These are phyloP conservation scores for Phytophthora uliginosa DNA, from an alignment of 352 stramenopile species.

Conservation along the genomic window DNA sequence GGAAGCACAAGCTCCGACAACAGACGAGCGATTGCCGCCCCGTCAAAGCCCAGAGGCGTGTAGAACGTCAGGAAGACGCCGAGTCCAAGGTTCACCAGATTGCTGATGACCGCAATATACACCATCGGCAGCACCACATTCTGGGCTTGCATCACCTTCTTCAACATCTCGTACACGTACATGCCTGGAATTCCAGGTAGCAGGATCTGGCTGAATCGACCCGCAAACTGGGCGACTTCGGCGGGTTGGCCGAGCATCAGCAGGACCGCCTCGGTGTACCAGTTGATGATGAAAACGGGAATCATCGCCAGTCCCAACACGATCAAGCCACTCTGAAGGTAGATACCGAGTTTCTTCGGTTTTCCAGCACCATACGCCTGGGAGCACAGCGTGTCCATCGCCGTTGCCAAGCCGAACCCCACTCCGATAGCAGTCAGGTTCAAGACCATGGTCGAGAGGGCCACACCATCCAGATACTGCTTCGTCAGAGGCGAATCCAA, in stretches of 20 bases:
- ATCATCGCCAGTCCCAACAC: slow-evolving; percentile 69
- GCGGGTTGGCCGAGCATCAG: slow-evolving; percentile 69
- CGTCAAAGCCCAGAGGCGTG: slow-evolving; percentile 81
- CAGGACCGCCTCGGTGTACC: slow-evolving; percentile 75
- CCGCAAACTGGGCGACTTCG: slow-evolving; percentile 72
- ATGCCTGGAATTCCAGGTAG: slow-evolving; percentile 84
- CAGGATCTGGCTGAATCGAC: slow-evolving; percentile 74
- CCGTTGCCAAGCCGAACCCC: slow-evolving; percentile 83
- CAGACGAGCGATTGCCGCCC: slow-evolving; percentile 79
- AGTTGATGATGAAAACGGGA: slow-evolving; percentile 79
- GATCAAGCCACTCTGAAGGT: slow-evolving; percentile 83
- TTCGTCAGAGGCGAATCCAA: slow-evolving; percentile 77
- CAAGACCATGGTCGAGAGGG: slow-evolving; percentile 81
- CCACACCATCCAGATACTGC: slow-evolving; percentile 76
- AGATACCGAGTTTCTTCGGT: slow-evolving; percentile 82
- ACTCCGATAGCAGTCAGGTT: slow-evolving; percentile 87
- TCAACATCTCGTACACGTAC: slow-evolving; percentile 88
- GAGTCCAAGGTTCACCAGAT: slow-evolving; percentile 80
- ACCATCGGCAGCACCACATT: slow-evolving; percentile 91
- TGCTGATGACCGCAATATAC: slow-evolving; percentile 76
- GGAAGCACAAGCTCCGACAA: slow-evolving; percentile 70
- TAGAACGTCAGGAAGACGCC: slow-evolving; percentile 87
- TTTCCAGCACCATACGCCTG: slow-evolving; percentile 85
- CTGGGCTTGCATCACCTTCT: slow-evolving; percentile 89
- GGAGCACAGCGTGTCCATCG: slow-evolving; percentile 91